phyloP scores from a whole-genome alignment of 345 rosid species.

The Rhodamnia argentea region DNA sequence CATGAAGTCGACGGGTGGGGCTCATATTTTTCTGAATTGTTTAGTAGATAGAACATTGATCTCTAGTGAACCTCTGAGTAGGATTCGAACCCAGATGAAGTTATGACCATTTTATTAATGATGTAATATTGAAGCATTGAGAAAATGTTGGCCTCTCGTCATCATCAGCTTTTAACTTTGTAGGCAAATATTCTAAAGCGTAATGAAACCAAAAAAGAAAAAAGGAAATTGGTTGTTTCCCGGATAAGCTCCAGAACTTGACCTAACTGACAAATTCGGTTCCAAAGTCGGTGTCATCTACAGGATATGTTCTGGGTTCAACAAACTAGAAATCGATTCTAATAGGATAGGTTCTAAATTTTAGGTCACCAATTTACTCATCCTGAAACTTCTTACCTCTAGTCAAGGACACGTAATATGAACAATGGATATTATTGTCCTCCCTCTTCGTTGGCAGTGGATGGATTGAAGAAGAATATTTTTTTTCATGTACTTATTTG shows the following conservation, averaged over 20 bases:
- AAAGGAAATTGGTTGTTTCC: not conserved
- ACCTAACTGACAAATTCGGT: not conserved
- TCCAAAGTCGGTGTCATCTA: no score
- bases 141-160: accelerated
- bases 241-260: accelerated
- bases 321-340: no score
- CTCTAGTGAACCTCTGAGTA: no score
- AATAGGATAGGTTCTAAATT: no score
- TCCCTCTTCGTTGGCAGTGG: no score
- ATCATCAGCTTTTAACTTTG: not conserved
- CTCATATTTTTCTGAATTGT: not conserved
- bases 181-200: not conserved
- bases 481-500: not conserved
- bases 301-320: no score
- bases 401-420: no score
- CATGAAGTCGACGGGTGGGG: not conserved
- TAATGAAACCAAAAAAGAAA: not conserved
- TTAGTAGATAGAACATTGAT: not conserved
- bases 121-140: not conserved
- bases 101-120: not conserved
- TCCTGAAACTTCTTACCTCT: no score
- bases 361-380: no score
- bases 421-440: no score
- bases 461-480: not conserved
- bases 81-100: no score